Evolutionary conservation across 805 yeast genomes (phyloP), one percentile per base, ranked within the genome.

Genomic region (Blastobotrys robertii): DNA sequence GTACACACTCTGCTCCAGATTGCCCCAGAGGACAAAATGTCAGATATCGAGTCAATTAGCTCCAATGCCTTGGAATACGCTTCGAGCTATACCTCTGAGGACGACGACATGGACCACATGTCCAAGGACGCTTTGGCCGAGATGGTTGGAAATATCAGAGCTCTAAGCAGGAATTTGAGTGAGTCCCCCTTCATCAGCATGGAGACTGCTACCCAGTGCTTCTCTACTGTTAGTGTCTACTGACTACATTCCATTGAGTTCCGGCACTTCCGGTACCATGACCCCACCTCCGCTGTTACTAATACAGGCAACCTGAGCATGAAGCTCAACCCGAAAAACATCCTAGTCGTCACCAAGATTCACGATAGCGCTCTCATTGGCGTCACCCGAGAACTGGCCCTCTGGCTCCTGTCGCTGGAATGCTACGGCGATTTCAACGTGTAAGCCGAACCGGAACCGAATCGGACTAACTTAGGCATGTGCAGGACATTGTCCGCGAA

Each of bases 401-500:
- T 49, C 33, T 50, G 51, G 50, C 47, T 53, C 22, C 42, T 54
- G 34, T 37, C 48, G 5, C 50, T 45, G 10, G 44, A 49, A 11
- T 19, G 52, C 1, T 60, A 62, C 19, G 62, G 61, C 3, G 42
- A 46, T 12, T 50, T 74, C 3, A 66, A 60, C 1, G 78, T 87
- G 2, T 86, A 79, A 57, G 90, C 86, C 11, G 25, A 19, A 19
- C 25, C 25, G 25, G 25, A 19, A 19, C 25, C 32, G 77, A 73
- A 36, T 55, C 70, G 4, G 53, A 63, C n/a, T 25, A 12, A 43
- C 70, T 74, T 30, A 46, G 52, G 4, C 84, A 79, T 57, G 94
- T 90, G 8, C 96, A 90, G 56, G 67, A 73, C 43, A 75, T 78
- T 46, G 66, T 90, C 45, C 70, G 74, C 51, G 59, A 66, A 12